Percentiles rank a stretch among this genome's conserved stretches.
These are phyloP conservation scores for Cydonia oblonga DNA, from an alignment of 331 rosid species.

Conservation along the genomic window DNA sequence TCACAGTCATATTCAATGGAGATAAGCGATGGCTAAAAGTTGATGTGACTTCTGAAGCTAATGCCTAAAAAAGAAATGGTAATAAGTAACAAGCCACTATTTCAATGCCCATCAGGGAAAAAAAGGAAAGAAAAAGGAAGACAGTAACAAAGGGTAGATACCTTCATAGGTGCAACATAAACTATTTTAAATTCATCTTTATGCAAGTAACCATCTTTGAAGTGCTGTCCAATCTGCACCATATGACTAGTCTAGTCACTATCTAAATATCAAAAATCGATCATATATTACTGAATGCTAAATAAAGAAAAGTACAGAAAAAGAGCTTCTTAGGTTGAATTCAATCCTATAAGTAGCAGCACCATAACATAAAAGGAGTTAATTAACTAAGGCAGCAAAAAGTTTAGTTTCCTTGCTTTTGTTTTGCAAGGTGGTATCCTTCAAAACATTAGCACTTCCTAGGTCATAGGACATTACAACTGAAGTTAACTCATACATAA, in stretches of 20 bases:
- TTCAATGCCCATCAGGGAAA: neutral
- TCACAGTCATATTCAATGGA: slow-evolving; percentile 81
- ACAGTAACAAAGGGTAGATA: slow-evolving; percentile 17
- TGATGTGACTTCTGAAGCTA: slow-evolving; percentile 94
- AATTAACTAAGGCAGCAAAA: neutral
- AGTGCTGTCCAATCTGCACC: slow-evolving; percentile 88
- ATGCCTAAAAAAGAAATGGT: slow-evolving; percentile 49
- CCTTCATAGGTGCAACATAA: slow-evolving; percentile 99
- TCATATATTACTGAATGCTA: neutral
- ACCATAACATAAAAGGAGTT: neutral
- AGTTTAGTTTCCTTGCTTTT: neutral
- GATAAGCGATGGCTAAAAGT: slow-evolving; percentile 91
- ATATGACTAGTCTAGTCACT: slow-evolving; percentile 5
- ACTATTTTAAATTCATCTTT: slow-evolving; percentile 89
- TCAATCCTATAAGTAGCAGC: neutral
- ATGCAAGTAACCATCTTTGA: slow-evolving; percentile 89
- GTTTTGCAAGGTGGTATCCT: neutral
- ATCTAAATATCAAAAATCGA: neutral
- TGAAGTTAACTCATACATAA: neutral
- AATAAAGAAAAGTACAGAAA: no score
- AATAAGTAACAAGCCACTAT: slow-evolving; percentile 8
- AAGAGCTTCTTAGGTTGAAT: neutral
- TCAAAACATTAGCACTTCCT: neutral
- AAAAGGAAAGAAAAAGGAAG: neutral
- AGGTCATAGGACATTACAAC: neutral